phyloP scores from a whole-genome alignment of 768 basidiomycete species.

The Psilocybe cubensis region DNA sequence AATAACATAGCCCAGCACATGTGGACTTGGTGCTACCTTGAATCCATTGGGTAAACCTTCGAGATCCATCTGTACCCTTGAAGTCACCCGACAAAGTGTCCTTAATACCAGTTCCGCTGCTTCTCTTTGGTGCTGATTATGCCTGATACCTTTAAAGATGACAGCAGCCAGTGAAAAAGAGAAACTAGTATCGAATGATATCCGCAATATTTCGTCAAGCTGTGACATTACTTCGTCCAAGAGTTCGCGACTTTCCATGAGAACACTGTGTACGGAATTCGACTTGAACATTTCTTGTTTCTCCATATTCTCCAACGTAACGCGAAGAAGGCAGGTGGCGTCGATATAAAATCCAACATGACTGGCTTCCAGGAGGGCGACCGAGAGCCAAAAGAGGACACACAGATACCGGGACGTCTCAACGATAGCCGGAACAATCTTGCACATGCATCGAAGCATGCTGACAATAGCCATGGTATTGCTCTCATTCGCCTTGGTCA shows the following conservation, averaged over 20 bases:
- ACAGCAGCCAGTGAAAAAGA: constrained; percentile 83
- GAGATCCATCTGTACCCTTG: constrained; percentile 40
- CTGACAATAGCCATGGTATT: constrained; percentile 77
- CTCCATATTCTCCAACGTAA: constrained; percentile 68
- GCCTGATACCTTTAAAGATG: constrained; percentile 86
- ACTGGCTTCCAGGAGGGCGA: constrained; percentile 80
- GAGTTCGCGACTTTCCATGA: constrained; percentile 65
- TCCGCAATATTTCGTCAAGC: constrained; percentile 70
- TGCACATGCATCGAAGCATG: constrained; percentile 87
- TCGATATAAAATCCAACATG: constrained; percentile 72
- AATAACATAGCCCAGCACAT: constrained; percentile 79
- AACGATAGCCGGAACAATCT: constrained; percentile 72
- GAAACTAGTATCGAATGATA: constrained; percentile 80
- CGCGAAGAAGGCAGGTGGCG: constrained; percentile 67
- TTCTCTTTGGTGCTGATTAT: constrained; percentile 61
- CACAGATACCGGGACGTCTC: constrained; percentile 72
- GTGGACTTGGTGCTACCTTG: constrained; percentile 50
- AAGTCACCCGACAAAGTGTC: constrained; percentile 64
- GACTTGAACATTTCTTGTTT: constrained; percentile 59
- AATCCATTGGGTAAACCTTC: constrained; percentile 38
- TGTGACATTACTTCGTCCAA: constrained; percentile 73
- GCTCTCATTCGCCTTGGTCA: constrained; percentile 67
- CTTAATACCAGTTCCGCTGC: constrained; percentile 65
- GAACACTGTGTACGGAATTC: constrained; percentile 52
- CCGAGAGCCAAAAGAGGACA: constrained; percentile 86